Evolutionary conservation across 108 stramenopile genomes (phyloP).

Genomic region (Nitzschia palea): DNA sequence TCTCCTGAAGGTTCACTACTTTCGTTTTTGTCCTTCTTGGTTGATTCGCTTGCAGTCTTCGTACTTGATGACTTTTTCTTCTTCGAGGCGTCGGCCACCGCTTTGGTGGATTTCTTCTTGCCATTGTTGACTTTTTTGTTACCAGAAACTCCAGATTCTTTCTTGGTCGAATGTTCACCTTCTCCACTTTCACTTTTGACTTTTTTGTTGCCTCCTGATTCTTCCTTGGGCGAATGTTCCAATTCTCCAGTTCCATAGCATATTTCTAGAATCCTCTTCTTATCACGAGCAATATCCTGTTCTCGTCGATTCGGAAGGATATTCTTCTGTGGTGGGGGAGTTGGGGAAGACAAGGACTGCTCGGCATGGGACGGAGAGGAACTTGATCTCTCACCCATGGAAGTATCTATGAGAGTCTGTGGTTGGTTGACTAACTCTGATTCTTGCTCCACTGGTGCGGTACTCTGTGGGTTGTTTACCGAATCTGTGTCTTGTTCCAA

Average conservation of each 20-base stretch:
- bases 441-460: too few relatives aligned
- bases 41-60: neutral
- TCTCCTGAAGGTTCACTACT: neutral
- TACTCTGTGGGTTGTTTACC: too few relatives aligned
- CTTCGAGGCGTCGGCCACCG: neutral
- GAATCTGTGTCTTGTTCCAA: too few relatives aligned
- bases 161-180: too few relatives aligned
- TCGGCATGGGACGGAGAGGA: too few relatives aligned
- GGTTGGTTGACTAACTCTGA: neutral
- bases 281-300: conserved; percentile 31
- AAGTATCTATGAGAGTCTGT: too few relatives aligned
- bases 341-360: too few relatives aligned
- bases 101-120: conserved; percentile 7
- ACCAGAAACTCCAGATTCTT: too few relatives aligned
- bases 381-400: too few relatives aligned
- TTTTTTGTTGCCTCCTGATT: neutral
- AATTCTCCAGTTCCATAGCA: conserved; percentile 27
- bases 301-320: conserved; percentile 18
- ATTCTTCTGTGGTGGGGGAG: neutral
- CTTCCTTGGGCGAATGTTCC: neutral
- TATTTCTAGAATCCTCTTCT: conserved; percentile 35
- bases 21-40: neutral
- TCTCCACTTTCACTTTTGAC: too few relatives aligned
- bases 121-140: neutral
- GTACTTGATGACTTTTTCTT: neutral